Evolutionary conservation across 176 grass and related monocot species (phyloP), one percentile per base, ranked within the genome.

Genomic region (Ensete ventricosum): DNA sequence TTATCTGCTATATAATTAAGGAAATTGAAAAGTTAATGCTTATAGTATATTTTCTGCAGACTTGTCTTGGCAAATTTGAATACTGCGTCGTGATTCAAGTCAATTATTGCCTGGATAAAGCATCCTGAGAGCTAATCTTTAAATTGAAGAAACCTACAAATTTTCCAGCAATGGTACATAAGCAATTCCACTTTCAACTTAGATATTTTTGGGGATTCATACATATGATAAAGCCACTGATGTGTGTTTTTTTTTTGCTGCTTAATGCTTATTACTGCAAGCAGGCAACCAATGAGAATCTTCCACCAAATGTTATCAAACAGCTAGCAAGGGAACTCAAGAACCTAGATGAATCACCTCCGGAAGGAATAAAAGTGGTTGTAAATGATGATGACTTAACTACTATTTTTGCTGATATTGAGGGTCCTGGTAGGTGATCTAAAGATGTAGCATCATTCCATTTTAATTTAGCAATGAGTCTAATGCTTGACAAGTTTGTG

Each of bases 341-440:
- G 82, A 99, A 86, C 86, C 84, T 99, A 23, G 90, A 89, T 21
- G 86, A 94, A 72, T 83, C 88, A 53, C 95, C 95, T 84, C 95
- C 88, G 14, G 88, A 94, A 90, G 95, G 95, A 26, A 99, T 99
- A 69, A 89, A 91, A 87, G 88, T 99, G 76, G 86, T 77, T 81
- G 88, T 94, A 55, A 99, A 99, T 81, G 90, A 94, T 77, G 90
- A 99, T 53, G 95, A 99, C 67, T 94, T 99, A 25, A 87, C 88
- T 73, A 99, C 86, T 71, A 98, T 98, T 89, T 93, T 74, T 77
- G 95, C 95, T 59, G 90, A 94, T 85, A 89, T 98, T 74, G 95
- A 98, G 68, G 90, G 95, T 48, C 90, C 90, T 26, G 83, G 90
- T 98, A 84, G 57, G 80, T 76, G 24, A 26, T n/a, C 19, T 17